phyloP scores from a whole-genome alignment of 2,329 filamentous ascomycete genomes.

The Aspergillus sergii region DNA sequence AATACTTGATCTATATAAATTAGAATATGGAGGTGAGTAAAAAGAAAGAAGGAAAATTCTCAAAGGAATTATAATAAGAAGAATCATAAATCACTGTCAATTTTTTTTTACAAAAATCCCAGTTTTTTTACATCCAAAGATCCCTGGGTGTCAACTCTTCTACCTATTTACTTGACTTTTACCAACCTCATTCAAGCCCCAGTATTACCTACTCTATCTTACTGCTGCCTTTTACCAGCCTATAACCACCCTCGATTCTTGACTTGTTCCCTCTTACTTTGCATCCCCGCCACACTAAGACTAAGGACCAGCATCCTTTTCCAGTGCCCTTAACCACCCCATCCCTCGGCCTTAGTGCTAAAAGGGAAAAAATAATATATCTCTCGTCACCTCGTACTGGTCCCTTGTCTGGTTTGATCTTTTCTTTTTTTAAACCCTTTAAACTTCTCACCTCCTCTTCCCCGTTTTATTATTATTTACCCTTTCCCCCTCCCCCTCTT shows the following conservation, averaged over 20 bases:
- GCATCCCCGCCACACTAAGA: constrained; percentile 23
- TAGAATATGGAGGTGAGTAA: too few species aligned
- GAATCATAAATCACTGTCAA: neutral
- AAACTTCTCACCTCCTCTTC: constrained; percentile 15
- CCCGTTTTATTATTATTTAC: constrained; percentile 16
- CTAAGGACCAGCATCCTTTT: constrained; percentile 18
- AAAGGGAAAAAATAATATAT: constrained; percentile 22
- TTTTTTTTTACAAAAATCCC: neutral
- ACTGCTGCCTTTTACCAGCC: constrained; percentile 1
- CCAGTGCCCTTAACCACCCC: constrained; percentile 13
- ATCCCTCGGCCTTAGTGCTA: constrained; percentile 21
- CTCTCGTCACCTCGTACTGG: constrained; percentile 21
- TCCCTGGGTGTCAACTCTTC: neutral
- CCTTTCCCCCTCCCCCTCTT: constrained; percentile 19
- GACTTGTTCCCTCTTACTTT: constrained; percentile 2
- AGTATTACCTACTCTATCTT: neutral
- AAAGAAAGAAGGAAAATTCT: neutral
- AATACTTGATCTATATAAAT: constrained; percentile 1
- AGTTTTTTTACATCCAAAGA: neutral
- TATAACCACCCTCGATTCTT: constrained; percentile 3
- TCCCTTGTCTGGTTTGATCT: constrained; percentile 14
- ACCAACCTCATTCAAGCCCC: constrained; percentile 5
- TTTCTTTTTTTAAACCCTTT: constrained; percentile 17
- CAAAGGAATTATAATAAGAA: neutral
- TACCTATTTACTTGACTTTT: neutral